phyloP scores from a whole-genome alignment of 2,329 filamentous ascomycete species.

The Verticillium isaacii region DNA sequence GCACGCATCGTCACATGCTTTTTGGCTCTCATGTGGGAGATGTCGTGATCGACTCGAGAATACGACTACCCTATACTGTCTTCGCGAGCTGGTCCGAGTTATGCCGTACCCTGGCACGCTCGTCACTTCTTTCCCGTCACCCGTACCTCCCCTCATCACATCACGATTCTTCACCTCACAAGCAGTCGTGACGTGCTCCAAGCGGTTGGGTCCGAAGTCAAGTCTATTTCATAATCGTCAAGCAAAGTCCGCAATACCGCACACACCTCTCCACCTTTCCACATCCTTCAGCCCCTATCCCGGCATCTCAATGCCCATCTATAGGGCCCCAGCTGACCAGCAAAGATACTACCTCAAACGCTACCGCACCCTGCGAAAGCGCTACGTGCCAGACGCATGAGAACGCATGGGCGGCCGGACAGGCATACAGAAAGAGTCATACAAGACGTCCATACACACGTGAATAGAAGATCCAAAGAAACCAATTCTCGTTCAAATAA shows the following conservation, averaged over 20 bases:
- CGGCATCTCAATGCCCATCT: not conserved
- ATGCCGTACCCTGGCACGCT: too few species aligned
- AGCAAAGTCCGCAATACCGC: not conserved
- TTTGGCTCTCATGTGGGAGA: too few species aligned
- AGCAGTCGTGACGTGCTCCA: too few species aligned
- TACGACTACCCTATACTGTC: too few species aligned
- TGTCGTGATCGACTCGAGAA: too few species aligned
- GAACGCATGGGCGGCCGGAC: not conserved
- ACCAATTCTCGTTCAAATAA: not conserved
- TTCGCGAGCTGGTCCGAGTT: too few species aligned
- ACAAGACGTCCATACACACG: not conserved
- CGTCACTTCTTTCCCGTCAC: too few species aligned
- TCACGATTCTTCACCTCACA: too few species aligned
- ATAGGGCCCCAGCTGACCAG: constrained; percentile 2
- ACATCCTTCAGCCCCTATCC: not conserved
- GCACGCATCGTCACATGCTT: too few species aligned
- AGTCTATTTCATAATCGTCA: too few species aligned
- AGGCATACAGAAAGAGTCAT: not conserved
- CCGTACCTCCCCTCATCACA: too few species aligned
- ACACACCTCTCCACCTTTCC: not conserved
- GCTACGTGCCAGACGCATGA: constrained; percentile 49
- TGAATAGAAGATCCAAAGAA: not conserved
- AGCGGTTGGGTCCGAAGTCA: too few species aligned
- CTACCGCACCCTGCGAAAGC: constrained; percentile 78
- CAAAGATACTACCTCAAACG: constrained; percentile 84